Evolutionary conservation across 2,329 filamentous ascomycete species (phyloP).

Genomic region (Clonostachys chloroleuca): DNA sequence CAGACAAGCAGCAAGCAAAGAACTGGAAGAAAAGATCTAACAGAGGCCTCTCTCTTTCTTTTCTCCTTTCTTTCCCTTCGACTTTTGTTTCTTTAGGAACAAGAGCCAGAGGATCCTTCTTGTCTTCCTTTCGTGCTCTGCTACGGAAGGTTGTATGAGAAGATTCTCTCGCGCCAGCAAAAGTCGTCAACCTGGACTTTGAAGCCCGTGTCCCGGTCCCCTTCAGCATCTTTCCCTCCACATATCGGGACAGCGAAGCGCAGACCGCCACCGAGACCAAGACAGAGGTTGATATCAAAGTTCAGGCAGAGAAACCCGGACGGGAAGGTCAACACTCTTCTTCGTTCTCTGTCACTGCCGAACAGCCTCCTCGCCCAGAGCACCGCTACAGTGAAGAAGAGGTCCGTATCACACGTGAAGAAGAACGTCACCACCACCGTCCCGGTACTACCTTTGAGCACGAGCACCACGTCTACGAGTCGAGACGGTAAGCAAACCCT

Average conservation of each 20-base stretch:
- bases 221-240: conserved; percentile 99
- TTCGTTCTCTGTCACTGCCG: conserved; percentile 51
- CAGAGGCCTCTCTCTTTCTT: conserved; percentile 23
- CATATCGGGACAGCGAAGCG: conserved; percentile 66
- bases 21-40: conserved; percentile 22
- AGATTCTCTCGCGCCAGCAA: conserved; percentile 61
- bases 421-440: conserved; percentile 67
- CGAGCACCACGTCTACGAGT: conserved; percentile 29
- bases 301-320: conserved; percentile 79
- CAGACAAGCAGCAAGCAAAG: conserved; percentile 14
- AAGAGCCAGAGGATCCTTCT: conserved; percentile 64
- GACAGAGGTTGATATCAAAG: conserved; percentile 84
- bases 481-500: conserved; percentile 1
- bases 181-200: conserved; percentile 99
- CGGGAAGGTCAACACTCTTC: conserved; percentile 94
- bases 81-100: conserved; percentile 52
- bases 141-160: conserved; percentile 60
- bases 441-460: conserved; percentile 51
- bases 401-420: conserved; percentile 74
- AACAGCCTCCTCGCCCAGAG: conserved; percentile 59
- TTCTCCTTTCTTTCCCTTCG: conserved; percentile 27
- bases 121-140: conserved; percentile 61
- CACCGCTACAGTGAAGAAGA: conserved; percentile 75
- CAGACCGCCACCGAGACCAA: conserved; percentile 43
- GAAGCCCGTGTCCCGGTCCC: conserved; percentile 98